Conservation (phyloP, 768 basidiomycete species). For the Termitomyces titanicus region DNA sequence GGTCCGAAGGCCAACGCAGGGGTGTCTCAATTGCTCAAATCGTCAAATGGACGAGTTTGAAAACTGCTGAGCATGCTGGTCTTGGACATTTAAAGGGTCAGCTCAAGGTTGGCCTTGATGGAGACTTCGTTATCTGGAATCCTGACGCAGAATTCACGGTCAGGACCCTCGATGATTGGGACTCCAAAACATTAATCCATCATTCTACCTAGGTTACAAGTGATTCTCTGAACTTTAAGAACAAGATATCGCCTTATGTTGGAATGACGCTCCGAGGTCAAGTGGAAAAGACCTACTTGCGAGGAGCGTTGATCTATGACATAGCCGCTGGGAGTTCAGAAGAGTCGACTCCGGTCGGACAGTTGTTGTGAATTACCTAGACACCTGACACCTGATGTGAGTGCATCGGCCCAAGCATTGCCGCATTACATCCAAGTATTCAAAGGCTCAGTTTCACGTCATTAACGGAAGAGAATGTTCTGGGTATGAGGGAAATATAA, state of each 20-base stretch:
- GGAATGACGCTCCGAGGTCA: conserved; percentile 66
- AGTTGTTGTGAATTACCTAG: conserved; percentile 26
- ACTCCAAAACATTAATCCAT: background rate
- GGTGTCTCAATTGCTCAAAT: conserved; percentile 59
- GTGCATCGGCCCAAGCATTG: no score
- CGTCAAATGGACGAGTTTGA: conserved; percentile 69
- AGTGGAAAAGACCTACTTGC: conserved; percentile 78
- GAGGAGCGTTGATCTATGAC: conserved; percentile 70
- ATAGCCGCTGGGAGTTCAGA: conserved; percentile 6
- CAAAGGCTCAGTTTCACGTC: no score
- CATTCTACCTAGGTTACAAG: conserved; percentile 56
- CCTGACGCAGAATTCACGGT: conserved; percentile 49
- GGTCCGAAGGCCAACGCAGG: conserved; percentile 74
- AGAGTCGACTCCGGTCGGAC: conserved; percentile 32
- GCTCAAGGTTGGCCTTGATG: conserved; percentile 72
- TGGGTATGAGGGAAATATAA: no score
- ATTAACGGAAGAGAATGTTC: no score
- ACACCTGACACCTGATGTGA: background rate
- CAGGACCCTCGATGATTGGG: background rate
- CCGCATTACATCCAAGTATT: no score
- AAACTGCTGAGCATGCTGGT: conserved; percentile 79
- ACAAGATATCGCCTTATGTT: conserved; percentile 89
- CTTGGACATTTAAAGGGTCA: conserved; percentile 68
- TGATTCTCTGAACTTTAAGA: conserved; percentile 81
- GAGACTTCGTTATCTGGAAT: conserved; percentile 86